Base-by-base conservation (phyloP, 306 rosid species). In the Quercus wislizeni region DNA sequence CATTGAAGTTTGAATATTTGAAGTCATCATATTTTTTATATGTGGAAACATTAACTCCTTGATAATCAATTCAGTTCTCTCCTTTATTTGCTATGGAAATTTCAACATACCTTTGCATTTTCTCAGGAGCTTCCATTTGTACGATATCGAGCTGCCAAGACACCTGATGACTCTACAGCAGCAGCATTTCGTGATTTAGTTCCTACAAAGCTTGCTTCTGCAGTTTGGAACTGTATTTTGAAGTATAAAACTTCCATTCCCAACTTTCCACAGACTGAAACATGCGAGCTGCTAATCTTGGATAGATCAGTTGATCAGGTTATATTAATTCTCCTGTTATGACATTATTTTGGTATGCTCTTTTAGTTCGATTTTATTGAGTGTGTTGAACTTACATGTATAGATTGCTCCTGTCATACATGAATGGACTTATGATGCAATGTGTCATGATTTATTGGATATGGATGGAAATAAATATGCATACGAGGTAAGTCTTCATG, bases 361-460 rank as follows among this genome's bases (percentile, higher is more conserved):
- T 49, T 71, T 80, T 18, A 38, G 59, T 77, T 82, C 67, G 54
- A 83, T 52, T 61, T 56, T 79, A 27, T 75, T 57, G 30, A 63
- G 69, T 58, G 69, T 77, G 31, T 27, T 82, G 82, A 78, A 76
- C 75, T 71, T 70, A 25, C 58, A 27, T 76, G 55, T 69, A 43
- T 83, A 95, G 99, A 90, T 95, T 90, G 97, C 99, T 85, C 98
- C 99, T 75, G 83, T 91, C 61, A 92, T 95, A 82, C 99, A 95
- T 80, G 99, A 95, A 80, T 95, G 99, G 99, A 95, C 99, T 69
- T 95, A 95, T 63, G 98, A 95, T 84, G 99, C 99, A 58, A 95
- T 95, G 99, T 86, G 91, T 78, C 98, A 87, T 57, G 99, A 95
- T 84, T 82, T 95, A 83, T 80, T 95, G 84, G 82, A 86, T 73